Evolutionary conservation across 345 rosid species (phyloP), one percentile per base, ranked within the genome.

Genomic region (Jatropha curcas): DNA sequence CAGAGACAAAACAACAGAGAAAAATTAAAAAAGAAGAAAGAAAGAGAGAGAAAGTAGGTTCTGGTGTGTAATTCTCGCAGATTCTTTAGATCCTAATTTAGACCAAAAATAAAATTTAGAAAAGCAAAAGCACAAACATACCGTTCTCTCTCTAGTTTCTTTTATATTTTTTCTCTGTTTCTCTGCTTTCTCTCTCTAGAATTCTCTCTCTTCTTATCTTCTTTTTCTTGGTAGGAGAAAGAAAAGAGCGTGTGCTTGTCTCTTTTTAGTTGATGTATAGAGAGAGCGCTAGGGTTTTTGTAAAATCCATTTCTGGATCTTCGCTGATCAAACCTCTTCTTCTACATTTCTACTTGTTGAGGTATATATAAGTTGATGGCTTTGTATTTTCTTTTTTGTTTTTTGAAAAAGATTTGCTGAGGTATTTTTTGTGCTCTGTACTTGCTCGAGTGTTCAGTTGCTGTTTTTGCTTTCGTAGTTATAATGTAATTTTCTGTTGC

Each of bases 1-100:
- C 62, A 35, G 30, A 24, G 55, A 52, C 70, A 76, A 60, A 27
- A n/a, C 59, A 58, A 59, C 37, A 43, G 24, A 30, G 35, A 13
- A 55, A 6, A 37, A 20, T 10, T 1, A 12, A 16, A 22, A 34
- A 28, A 6, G 34, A 2, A 55, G 35, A 52, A 50, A 2, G 13
- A 20, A 48, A 56, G 71, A 25, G 65, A 63, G 68, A 76, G 48
- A 60, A 67, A 67, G 63, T 20, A 28, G 33, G 59, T 45, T 55
- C 60, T 9, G 6, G 81, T 13, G 81, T 62, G 71, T 74, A 28
- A 34, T 78, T 62, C 72, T 55, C 39, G 58, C 74, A 81, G 85
- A 88, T 84, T 84, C 88, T 80, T 63, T 65, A 67, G 84, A 77
- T 77, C 78, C 83, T 71, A 68, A 46, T 75, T 46, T 27, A 58